A percentile compares a stretch with the other conserved stretches of the same genome.
Conservation (phyloP, 192 early-diverging fungal species). For the Chytriomyces confervae region DNA sequence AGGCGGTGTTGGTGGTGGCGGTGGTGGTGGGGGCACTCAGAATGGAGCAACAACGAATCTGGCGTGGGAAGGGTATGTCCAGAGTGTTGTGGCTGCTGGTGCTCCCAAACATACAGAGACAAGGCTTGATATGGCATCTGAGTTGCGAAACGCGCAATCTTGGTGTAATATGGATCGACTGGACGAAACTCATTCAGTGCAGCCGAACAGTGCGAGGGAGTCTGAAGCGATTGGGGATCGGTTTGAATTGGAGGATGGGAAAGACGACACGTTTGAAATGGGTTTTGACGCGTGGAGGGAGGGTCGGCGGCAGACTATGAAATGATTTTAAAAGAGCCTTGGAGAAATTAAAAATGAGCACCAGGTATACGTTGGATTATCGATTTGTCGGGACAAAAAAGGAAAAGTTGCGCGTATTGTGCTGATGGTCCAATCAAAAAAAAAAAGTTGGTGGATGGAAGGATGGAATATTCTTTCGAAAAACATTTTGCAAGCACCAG, state of each 20-base stretch:
- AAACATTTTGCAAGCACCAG: no score
- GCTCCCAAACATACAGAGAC: constrained; percentile 8
- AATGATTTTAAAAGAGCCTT: not conserved
- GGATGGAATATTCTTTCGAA: no score
- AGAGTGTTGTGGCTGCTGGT: constrained; percentile 20
- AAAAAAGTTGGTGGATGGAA: no score
- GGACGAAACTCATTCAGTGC: not conserved
- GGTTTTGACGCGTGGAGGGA: constrained; percentile 32
- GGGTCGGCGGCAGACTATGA: constrained; percentile 16
- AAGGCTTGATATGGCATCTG: constrained; percentile 34
- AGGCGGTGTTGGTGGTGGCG: not conserved
- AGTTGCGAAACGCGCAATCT: constrained; percentile 1
- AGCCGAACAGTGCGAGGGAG: not conserved
- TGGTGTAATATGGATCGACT: constrained; percentile 14
- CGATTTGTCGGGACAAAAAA: no score
- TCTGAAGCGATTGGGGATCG: constrained; percentile 5
- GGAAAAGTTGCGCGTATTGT: no score
- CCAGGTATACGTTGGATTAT: no score
- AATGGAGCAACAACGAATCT: not conserved
- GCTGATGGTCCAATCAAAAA: no score
- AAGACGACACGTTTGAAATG: constrained; percentile 2
- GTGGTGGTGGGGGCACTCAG: not conserved
- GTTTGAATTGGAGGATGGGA: constrained; percentile 28
- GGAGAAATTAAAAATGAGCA: no score
- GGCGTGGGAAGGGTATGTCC: constrained; percentile 33